A percentile compares a stretch with the other conserved stretches of the same genome.
These are phyloP conservation scores for Auriculariales sp. DNA, from an alignment of 768 basidiomycete species.

Conservation along the genomic window DNA sequence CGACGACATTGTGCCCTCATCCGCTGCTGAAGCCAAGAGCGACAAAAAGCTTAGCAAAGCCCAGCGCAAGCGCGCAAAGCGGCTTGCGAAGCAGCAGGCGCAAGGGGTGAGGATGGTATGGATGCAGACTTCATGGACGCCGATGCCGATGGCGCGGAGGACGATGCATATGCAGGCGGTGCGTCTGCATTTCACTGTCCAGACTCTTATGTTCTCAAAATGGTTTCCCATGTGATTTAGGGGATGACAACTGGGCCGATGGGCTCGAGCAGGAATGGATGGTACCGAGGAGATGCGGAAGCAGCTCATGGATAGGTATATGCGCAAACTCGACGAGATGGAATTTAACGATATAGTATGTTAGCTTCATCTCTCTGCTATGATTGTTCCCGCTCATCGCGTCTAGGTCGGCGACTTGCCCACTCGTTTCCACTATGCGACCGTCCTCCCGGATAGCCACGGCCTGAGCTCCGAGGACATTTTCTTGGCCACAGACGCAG, in stretches of 20 bases:
- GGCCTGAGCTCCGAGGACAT: slow-evolving; percentile 75
- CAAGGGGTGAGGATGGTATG: slow-evolving; percentile 31
- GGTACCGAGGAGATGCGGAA: slow-evolving; percentile 88
- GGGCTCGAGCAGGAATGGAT: slow-evolving; percentile 45
- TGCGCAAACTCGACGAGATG: slow-evolving; percentile 80
- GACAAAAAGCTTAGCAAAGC: slow-evolving; percentile 42
- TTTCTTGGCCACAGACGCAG: slow-evolving; percentile 78
- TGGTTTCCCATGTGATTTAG: too few relatives aligned
- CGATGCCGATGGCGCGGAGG: slow-evolving; percentile 42
- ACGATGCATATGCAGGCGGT: too few relatives aligned
- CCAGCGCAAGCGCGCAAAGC: slow-evolving; percentile 26
- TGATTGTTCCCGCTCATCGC: slow-evolving; percentile 3
- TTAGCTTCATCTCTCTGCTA: slow-evolving; percentile 6
- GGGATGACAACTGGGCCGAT: slow-evolving; percentile 20
- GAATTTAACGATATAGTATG: slow-evolving; percentile 93
- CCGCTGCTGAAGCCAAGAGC: slow-evolving; percentile 9
- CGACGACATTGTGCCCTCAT: slow-evolving; percentile 36
- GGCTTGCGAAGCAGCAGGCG: slow-evolving; percentile 15
- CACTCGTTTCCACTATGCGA: slow-evolving; percentile 87
- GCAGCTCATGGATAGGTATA: slow-evolving; percentile 66
- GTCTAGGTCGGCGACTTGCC: slow-evolving; percentile 73
- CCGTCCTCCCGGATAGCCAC: slow-evolving; percentile 45
- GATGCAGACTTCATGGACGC: slow-evolving; percentile 38
- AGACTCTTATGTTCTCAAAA: too few relatives aligned
- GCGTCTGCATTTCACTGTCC: too few relatives aligned